These are phyloP conservation scores for Globisporangium cylindrosporum DNA, from an alignment of 352 stramenopile genomes.

Conservation along the genomic window DNA sequence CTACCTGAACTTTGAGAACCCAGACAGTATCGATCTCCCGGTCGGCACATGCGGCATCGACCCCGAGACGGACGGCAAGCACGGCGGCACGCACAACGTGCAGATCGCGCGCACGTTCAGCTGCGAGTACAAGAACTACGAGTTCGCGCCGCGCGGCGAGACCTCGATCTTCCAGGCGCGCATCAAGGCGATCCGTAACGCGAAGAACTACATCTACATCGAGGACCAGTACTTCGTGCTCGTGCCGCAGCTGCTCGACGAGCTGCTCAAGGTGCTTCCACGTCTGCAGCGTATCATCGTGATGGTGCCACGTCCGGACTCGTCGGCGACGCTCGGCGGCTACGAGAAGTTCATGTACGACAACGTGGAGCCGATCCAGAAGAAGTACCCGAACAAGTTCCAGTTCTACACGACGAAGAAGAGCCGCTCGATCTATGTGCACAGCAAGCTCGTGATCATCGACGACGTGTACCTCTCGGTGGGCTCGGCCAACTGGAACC, in stretches of 20 bases:
- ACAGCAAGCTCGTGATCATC: slow-evolving; percentile 46
- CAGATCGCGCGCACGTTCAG: slow-evolving; percentile 65
- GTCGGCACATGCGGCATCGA: slow-evolving; percentile 10
- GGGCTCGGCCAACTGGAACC: slow-evolving; percentile 65
- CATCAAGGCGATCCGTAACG: slow-evolving; percentile 50
- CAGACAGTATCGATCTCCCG: slow-evolving; percentile 6
- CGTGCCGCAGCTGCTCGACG: slow-evolving; percentile 42
- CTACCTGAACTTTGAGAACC: slow-evolving; percentile 47
- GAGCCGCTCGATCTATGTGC: slow-evolving; percentile 39
- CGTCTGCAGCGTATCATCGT: slow-evolving; percentile 48
- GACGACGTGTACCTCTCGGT: slow-evolving; percentile 11
- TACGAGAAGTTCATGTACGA: slow-evolving; percentile 64
- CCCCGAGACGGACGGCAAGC: slow-evolving; percentile 8
- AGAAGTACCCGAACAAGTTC: slow-evolving; percentile 46
- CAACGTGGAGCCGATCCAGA: slow-evolving; percentile 40
- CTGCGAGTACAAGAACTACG: slow-evolving; percentile 43
- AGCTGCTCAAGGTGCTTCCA: slow-evolving; percentile 42
- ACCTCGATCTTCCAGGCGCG: slow-evolving; percentile 41
- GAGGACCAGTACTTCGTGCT: slow-evolving; percentile 67
- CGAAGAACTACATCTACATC: slow-evolving; percentile 67
- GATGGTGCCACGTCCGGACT: slow-evolving; percentile 29
- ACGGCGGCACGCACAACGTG: slow-evolving; percentile 26
- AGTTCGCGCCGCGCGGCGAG: slow-evolving; percentile 52
- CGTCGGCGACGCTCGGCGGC: slow-evolving; percentile 25
- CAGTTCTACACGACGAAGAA: slow-evolving; percentile 42